phyloP scores from a whole-genome alignment of 2,329 filamentous ascomycete species.

The Ophiostoma ips region DNA sequence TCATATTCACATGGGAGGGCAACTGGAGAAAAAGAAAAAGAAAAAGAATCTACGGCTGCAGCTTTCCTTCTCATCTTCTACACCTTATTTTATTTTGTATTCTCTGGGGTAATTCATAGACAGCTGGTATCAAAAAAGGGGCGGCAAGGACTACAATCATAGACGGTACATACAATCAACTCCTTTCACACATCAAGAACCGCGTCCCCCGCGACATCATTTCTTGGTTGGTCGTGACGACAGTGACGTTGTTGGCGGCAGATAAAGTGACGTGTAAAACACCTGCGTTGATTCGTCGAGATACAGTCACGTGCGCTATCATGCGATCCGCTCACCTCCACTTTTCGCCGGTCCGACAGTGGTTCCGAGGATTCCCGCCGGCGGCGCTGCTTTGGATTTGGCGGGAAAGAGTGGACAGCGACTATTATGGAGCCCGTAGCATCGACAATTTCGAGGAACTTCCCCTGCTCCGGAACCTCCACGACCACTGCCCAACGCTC shows the following conservation, averaged over 20 bases:
- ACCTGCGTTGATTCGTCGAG: constrained; percentile 1
- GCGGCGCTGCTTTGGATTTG: background rate
- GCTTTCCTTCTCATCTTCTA: too few species aligned
- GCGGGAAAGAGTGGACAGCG: background rate
- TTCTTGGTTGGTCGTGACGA: too few species aligned
- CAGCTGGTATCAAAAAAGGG: too few species aligned
- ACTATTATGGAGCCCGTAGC: background rate
- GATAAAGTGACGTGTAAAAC: constrained; percentile 10
- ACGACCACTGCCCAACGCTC: background rate
- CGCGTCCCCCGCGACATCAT: too few species aligned
- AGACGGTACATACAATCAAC: too few species aligned
- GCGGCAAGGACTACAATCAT: too few species aligned
- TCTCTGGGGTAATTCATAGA: too few species aligned
- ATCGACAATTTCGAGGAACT: background rate
- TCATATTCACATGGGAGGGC: background rate
- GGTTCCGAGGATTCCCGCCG: constrained; percentile 12
- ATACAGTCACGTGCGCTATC: background rate
- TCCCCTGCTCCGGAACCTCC: background rate
- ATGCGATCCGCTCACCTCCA: background rate
- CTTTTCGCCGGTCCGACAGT: constrained; percentile 9
- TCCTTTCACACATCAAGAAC: background rate
- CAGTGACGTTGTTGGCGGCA: too few species aligned
- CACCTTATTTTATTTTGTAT: too few species aligned
- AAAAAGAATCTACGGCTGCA: background rate
- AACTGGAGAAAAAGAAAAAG: background rate